Evolutionary conservation across 306 rosid genomes (phyloP).

Genomic region (Vachellia pachyceras): DNA sequence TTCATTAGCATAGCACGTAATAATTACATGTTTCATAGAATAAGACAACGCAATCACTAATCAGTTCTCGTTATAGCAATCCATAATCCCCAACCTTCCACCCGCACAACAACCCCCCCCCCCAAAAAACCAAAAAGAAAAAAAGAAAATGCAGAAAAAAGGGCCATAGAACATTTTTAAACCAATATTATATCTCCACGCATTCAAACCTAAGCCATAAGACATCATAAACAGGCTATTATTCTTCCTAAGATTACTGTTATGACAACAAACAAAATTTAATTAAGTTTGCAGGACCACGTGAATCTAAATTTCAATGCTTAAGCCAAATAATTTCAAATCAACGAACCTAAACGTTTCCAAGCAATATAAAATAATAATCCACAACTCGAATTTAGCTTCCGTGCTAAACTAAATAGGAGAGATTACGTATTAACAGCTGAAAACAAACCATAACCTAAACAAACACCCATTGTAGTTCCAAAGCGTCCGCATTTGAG

Average conservation of each 20-base stretch:
- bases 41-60: not conserved
- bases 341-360: slow-evolving; percentile 26
- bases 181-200: not conserved
- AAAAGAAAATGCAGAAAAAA: not conserved
- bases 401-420: not conserved
- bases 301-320: not conserved
- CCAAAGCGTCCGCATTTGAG: not conserved
- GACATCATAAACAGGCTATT: too few species aligned
- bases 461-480: not conserved
- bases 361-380: not conserved
- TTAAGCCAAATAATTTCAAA: not conserved
- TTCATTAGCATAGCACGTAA: not conserved
- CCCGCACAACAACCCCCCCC: not conserved
- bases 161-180: not conserved
- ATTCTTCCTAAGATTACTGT: not conserved
- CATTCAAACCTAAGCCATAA: not conserved
- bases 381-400: not conserved
- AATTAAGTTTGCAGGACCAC: not conserved
- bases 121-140: not conserved
- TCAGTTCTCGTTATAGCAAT: not conserved
- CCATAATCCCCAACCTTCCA: not conserved
- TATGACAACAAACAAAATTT: not conserved
- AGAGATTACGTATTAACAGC: not conserved
- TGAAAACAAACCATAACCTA: not conserved
- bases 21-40: not conserved